These are phyloP conservation scores for Talaromyces stipitatus DNA, from an alignment of 495 filamentous ascomycete genomes.

Conservation along the genomic window DNA sequence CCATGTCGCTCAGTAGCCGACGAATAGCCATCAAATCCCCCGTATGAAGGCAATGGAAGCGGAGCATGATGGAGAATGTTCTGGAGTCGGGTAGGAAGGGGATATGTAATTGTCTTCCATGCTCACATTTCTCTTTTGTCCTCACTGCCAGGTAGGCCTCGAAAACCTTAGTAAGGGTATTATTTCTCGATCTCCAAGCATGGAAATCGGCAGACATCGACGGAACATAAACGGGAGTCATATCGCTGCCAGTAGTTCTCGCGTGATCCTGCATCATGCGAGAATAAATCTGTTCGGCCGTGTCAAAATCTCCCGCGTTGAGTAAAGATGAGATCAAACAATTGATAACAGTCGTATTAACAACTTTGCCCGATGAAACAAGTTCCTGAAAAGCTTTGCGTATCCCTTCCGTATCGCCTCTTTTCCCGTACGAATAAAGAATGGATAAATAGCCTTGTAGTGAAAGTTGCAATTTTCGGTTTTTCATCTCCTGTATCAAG, in stretches of 20 bases:
- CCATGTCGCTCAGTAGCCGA: conserved; percentile 34
- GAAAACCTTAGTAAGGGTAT: conserved; percentile 29
- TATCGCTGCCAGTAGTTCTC: conserved; percentile 8
- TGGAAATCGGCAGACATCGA: conserved; percentile 21
- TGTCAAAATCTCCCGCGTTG: conserved; percentile 57
- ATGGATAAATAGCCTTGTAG: conserved; percentile 70
- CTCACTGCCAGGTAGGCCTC: conserved; percentile 22
- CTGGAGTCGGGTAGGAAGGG: conserved; percentile 35
- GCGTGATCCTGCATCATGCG: conserved; percentile 57
- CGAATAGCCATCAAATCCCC: conserved; percentile 30
- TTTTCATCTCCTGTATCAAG: conserved; percentile 71
- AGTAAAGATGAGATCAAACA: conserved; percentile 74
- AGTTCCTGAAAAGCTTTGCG: conserved; percentile 66
- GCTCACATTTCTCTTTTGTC: conserved; percentile 19
- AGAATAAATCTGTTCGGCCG: conserved; percentile 71
- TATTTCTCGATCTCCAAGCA: conserved; percentile 21
- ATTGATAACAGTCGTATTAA: conserved; percentile 84
- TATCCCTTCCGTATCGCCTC: conserved; percentile 58
- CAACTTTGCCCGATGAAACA: conserved; percentile 71
- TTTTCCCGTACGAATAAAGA: conserved; percentile 76
- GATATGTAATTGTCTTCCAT: conserved; percentile 29
- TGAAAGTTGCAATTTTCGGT: conserved; percentile 54
- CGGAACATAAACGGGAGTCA: conserved; percentile 10
- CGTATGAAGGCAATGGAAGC: conserved; percentile 25
- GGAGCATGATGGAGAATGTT: conserved; percentile 38